phyloP scores from a whole-genome alignment of 1,139 yeast genomes.

The Geotrichum fermentans region DNA sequence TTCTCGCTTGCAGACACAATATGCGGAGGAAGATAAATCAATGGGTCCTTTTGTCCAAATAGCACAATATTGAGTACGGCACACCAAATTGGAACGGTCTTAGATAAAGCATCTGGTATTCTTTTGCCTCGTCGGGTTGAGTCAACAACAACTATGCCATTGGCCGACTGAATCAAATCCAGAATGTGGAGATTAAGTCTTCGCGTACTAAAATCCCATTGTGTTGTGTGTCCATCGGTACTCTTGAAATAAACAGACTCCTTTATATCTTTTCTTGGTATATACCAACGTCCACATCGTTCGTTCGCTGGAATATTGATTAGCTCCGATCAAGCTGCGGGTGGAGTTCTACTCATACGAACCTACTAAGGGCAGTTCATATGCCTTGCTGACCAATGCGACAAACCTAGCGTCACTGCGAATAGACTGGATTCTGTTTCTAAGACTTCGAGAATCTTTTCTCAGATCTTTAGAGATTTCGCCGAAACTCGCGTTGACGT shows the following conservation, averaged over 20 bases:
- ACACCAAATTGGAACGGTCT: slow-evolving; percentile 90
- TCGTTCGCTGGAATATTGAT: slow-evolving; percentile 66
- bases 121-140: slow-evolving; percentile 80
- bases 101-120: slow-evolving; percentile 81
- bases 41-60: slow-evolving; percentile 37
- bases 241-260: slow-evolving; percentile 75
- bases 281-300: slow-evolving; percentile 86
- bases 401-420: slow-evolving; percentile 53
- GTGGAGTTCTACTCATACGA: slow-evolving; percentile 14
- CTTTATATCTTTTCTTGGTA: slow-evolving; percentile 41
- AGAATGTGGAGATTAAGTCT: slow-evolving; percentile 70
- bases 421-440: slow-evolving; percentile 68
- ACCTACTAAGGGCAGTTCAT: slow-evolving; percentile 36
- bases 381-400: slow-evolving; percentile 33
- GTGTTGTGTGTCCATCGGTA: slow-evolving; percentile 80
- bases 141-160: slow-evolving; percentile 61
- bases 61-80: slow-evolving; percentile 62
- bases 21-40: slow-evolving; percentile 48
- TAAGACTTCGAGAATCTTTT: slow-evolving; percentile 52
- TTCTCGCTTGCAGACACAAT: slow-evolving; percentile 59
- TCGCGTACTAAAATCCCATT: slow-evolving; percentile 73
- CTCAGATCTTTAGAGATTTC: slow-evolving; percentile 27
- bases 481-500: slow-evolving; percentile 23
- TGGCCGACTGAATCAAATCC: slow-evolving; percentile 41
- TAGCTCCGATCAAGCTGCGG: slow-evolving; percentile 40